Conservation (phyloP, 805 yeast genomes). For the Wickerhamiella australiensis region DNA sequence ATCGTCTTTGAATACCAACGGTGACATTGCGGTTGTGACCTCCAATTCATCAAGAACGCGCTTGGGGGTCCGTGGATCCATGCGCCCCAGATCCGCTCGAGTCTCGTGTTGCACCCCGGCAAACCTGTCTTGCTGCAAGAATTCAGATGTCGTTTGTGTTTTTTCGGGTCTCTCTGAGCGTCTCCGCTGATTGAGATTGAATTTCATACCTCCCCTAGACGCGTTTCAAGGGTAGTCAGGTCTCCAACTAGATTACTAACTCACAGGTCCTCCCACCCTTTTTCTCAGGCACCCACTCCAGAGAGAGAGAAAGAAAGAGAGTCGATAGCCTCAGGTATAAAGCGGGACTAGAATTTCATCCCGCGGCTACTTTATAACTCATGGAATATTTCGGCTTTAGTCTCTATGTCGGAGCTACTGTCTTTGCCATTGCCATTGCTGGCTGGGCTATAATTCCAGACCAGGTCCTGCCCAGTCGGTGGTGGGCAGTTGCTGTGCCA, state of each 20-base stretch:
- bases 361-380: too few species aligned
- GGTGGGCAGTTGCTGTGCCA: conserved; percentile 84
- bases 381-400: conserved; percentile 86
- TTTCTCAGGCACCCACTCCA: neutral
- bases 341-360: too few species aligned
- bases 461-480: conserved; percentile 60
- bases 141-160: neutral
- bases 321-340: too few species aligned
- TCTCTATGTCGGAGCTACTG: conserved; percentile 53
- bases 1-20: neutral
- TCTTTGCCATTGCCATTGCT: conserved; percentile 44
- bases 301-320: too few species aligned
- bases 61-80: neutral
- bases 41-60: conserved; percentile 1
- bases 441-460: conserved; percentile 71
- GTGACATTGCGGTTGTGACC: neutral
- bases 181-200: neutral
- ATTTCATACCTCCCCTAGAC: neutral
- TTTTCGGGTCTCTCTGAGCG: neutral
- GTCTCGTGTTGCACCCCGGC: neutral
- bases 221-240: neutral
- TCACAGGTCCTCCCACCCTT: neutral
- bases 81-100: neutral
- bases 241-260: neutral
- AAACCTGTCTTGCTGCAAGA: neutral